phyloP scores from a whole-genome alignment of 371 early-diverging fungal species.

The Mycotypha africana region DNA sequence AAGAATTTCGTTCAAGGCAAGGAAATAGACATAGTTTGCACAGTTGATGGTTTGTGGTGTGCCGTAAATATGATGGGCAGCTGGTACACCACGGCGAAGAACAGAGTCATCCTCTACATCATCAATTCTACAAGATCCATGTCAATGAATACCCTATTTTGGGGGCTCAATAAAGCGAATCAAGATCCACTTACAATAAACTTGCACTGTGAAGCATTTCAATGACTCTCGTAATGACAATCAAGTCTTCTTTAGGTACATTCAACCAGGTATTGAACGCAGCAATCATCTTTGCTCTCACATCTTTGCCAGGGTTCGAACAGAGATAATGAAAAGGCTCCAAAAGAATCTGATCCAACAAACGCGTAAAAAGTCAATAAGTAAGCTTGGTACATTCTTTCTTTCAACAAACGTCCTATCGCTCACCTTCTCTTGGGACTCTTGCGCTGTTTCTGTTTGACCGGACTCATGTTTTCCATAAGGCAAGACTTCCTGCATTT shows the following conservation, averaged over 20 bases:
- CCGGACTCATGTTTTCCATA: conserved; percentile 9
- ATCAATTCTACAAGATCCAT: conserved; percentile 63
- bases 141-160: background rate
- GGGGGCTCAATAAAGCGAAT: background rate
- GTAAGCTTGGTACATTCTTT: no score
- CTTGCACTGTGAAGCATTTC: conserved; percentile 95
- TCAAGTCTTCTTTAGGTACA: conserved; percentile 65
- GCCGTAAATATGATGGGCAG: conserved; percentile 95
- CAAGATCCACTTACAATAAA: conserved; percentile 63
- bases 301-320: conserved; percentile 86
- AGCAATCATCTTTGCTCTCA: conserved; percentile 82
- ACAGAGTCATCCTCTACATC: conserved; percentile 94
- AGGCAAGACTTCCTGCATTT: conserved; percentile 7
- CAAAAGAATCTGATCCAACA: conserved; percentile 66
- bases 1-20: conserved; percentile 77
- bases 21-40: conserved; percentile 93
- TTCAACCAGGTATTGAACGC: conserved; percentile 90
- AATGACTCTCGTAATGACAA: conserved; percentile 75
- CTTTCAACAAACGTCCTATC: no score
- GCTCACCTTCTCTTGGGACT: background rate
- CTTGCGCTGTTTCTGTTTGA: conserved; percentile 4
- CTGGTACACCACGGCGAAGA: conserved; percentile 87
- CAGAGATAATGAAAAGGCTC: conserved; percentile 84
- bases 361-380: no score
- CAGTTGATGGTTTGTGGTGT: conserved; percentile 88